Percentiles rank a stretch among this genome's conserved stretches.
Conservation (phyloP, 768 basidiomycete species). For the Lactarius vividus region DNA sequence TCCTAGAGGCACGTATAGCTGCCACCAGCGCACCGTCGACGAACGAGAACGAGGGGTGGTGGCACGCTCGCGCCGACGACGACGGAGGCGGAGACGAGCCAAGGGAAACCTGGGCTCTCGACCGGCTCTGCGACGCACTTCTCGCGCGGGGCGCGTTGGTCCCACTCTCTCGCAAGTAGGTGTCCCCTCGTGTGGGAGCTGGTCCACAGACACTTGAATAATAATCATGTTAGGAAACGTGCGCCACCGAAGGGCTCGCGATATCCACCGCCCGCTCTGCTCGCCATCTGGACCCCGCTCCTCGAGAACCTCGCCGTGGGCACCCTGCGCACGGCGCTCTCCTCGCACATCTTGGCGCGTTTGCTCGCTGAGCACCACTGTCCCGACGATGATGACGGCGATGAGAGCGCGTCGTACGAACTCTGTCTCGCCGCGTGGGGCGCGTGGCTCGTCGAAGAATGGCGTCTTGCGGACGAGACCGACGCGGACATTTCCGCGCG, state of each 20-base stretch:
- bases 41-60: constrained; percentile 26
- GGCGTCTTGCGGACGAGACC: constrained; percentile 36
- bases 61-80: constrained; percentile 25
- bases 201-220: no score
- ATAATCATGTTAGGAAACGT: constrained; percentile 49
- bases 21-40: constrained; percentile 47
- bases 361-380: constrained; percentile 32
- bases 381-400: constrained; percentile 17
- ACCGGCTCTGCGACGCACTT: constrained; percentile 62
- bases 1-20: constrained; percentile 69
- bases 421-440: constrained; percentile 69
- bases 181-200: not conserved
- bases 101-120: constrained; percentile 66
- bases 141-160: constrained; percentile 73
- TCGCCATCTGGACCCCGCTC: constrained; percentile 67
- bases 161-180: constrained; percentile 61
- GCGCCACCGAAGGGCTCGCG: constrained; percentile 41
- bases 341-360: constrained; percentile 42
- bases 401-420: constrained; percentile 44
- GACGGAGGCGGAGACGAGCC: constrained; percentile 42
- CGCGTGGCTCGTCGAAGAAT: constrained; percentile 54
- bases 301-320: constrained; percentile 52
- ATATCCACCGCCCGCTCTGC: constrained; percentile 48
- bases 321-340: constrained; percentile 49
- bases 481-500: constrained; percentile 39